Evolutionary conservation across 495 filamentous ascomycete species (phyloP).

Genomic region (Podospora fimiseda): DNA sequence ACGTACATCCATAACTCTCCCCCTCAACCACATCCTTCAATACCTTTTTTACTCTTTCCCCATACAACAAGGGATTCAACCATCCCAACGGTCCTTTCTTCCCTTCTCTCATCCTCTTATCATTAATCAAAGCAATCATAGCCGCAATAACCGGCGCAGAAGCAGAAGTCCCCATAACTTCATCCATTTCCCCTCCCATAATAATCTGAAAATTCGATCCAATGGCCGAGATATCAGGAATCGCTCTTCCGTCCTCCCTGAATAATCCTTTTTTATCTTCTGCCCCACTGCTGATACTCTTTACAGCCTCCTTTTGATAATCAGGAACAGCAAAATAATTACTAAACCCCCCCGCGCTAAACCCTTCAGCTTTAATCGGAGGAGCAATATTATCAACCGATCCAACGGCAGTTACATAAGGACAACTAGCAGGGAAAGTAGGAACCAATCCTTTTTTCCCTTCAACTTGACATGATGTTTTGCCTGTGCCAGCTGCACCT

Average conservation of each 20-base stretch:
- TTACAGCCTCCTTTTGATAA: conserved; percentile 58
- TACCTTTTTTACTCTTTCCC: conserved; percentile 16
- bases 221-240: conserved; percentile 59
- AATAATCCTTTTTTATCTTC: conserved; percentile 43
- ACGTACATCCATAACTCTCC: conserved; percentile 28
- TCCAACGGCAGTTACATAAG: conserved; percentile 73
- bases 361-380: conserved; percentile 51
- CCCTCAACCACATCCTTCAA: conserved; percentile 31
- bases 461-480: conserved; percentile 53
- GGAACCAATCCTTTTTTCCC: conserved; percentile 53
- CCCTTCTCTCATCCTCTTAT: conserved; percentile 32
- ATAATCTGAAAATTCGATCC: conserved; percentile 34
- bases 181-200: conserved; percentile 22
- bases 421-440: conserved; percentile 71
- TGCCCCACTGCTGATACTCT: conserved; percentile 47
- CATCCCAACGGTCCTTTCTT: conserved; percentile 36
- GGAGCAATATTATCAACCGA: conserved; percentile 53
- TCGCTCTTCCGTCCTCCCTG: conserved; percentile 56
- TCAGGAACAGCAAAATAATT: conserved; percentile 56
- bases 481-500: conserved; percentile 49
- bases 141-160: conserved; percentile 37
- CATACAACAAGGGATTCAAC: conserved; percentile 35
- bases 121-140: conserved; percentile 35
- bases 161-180: conserved; percentile 38
- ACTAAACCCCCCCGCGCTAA: conserved; percentile 66